Evolutionary conservation across 2,329 filamentous ascomycete species (phyloP).

Genomic region (Aspergillus transmontanensis): DNA sequence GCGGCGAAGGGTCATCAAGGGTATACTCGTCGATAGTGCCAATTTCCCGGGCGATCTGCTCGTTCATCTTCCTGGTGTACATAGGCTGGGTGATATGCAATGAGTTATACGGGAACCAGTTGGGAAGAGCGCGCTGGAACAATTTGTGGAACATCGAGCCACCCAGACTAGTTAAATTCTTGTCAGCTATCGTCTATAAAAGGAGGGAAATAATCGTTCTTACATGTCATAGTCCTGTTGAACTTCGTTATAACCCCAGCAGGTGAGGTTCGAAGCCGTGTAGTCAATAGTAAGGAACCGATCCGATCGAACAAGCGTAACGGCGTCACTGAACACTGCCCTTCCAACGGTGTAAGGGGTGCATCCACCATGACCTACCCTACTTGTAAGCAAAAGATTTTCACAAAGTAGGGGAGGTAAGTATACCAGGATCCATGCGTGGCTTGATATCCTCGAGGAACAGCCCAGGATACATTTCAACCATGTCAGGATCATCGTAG

Average conservation of each 20-base stretch:
- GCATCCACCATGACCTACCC: conserved; percentile 33
- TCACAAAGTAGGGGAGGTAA: neutral
- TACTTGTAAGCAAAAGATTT: neutral
- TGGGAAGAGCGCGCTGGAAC: conserved; percentile 32
- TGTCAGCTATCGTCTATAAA: neutral
- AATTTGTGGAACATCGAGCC: conserved; percentile 34
- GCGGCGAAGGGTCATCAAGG: conserved; percentile 22
- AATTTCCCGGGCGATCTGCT: conserved; percentile 25
- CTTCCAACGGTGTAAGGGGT: conserved; percentile 42
- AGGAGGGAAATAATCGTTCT: neutral
- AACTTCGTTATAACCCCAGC: conserved; percentile 44
- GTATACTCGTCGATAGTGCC: conserved; percentile 23
- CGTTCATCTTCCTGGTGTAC: conserved; percentile 29
- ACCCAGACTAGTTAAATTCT: conserved; percentile 16
- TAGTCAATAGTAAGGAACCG: conserved; percentile 46
- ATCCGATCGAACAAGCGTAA: conserved; percentile 46
- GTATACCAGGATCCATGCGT: conserved; percentile 35
- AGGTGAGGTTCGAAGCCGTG: conserved; percentile 40
- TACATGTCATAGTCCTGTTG: conserved; percentile 30
- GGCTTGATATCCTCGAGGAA: conserved; percentile 49
- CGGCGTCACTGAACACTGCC: conserved; percentile 47
- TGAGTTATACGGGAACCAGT: conserved; percentile 30
- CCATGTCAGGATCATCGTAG: conserved; percentile 65
- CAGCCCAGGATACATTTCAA: conserved; percentile 71
- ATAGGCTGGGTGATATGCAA: conserved; percentile 32